Conservation (phyloP, 139 green algal species). For the Ettlia oleoabundans region DNA sequence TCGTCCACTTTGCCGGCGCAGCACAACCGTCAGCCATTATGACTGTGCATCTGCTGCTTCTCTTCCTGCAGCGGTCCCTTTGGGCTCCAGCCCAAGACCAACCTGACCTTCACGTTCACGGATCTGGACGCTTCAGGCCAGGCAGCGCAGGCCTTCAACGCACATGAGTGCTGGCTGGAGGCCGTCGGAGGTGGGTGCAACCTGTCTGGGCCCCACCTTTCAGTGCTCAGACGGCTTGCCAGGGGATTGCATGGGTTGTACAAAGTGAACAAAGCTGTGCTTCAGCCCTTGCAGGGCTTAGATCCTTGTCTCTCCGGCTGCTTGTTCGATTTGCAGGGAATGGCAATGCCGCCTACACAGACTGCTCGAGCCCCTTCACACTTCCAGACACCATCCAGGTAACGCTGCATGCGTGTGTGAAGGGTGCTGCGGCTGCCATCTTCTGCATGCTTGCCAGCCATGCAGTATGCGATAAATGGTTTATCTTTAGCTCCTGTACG, state of each 20-base stretch:
- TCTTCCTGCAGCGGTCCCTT: neutral
- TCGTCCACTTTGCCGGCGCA: no score
- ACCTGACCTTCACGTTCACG: slow-evolving; percentile 17
- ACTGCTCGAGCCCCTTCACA: neutral
- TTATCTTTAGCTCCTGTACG: no score
- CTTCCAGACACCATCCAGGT: neutral
- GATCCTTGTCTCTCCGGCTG: no score
- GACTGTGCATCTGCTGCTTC: neutral
- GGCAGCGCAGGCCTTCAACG: neutral
- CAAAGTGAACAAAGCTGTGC: no score
- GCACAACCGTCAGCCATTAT: neutral
- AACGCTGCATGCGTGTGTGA: no score
- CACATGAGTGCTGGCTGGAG: slow-evolving; percentile 26
- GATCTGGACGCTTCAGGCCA: neutral
- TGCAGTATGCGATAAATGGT: no score
- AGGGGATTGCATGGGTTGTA: no score
- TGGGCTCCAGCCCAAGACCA: slow-evolving; percentile 26
- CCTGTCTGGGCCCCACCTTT: no score
- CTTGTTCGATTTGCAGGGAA: neutral
- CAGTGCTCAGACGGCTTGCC: no score
- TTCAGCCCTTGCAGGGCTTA: no score
- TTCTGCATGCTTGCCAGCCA: neutral
- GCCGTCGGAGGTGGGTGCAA: neutral
- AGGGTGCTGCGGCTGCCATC: neutral
- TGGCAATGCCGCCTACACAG: neutral